Conservation (phyloP, 306 rosid genomes). For the Medicago lupulina region DNA sequence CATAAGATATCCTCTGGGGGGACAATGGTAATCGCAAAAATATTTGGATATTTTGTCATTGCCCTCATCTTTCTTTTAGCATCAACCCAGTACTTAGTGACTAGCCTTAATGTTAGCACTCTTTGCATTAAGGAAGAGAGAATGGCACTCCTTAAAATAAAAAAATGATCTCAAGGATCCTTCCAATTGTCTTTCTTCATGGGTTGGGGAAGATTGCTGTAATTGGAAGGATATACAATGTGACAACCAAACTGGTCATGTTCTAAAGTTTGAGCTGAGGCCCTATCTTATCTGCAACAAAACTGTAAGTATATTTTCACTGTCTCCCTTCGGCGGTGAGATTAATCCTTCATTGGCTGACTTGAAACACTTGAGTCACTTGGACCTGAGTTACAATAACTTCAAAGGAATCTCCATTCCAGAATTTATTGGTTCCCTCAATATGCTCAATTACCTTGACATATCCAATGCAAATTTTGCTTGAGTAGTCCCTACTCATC, state of each 20-base stretch:
- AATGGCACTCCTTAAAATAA: neutral
- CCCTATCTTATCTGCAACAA: neutral
- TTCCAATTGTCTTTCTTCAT: neutral
- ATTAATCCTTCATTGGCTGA: neutral
- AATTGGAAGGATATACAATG: neutral
- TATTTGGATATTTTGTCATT: too few species aligned
- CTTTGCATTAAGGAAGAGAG: neutral
- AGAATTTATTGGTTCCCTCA: neutral
- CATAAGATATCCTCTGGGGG: neutral
- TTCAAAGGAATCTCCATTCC: neutral
- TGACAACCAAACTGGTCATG: neutral
- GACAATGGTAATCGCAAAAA: neutral
- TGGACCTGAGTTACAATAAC: neutral
- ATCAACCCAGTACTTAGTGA: neutral
- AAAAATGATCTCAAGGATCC: neutral
- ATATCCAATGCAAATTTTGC: neutral
- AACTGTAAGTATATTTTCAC: too few species aligned
- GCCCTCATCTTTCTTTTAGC: neutral
- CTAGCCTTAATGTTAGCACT: neutral
- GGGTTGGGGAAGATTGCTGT: neutral
- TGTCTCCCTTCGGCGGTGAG: neutral
- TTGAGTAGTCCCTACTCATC: neutral
- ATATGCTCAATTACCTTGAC: neutral
- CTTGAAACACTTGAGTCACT: neutral
- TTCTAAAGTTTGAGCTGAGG: neutral